phyloP scores from a whole-genome alignment of 192 early-diverging fungal genomes.

The Backusella tuberculispora region DNA sequence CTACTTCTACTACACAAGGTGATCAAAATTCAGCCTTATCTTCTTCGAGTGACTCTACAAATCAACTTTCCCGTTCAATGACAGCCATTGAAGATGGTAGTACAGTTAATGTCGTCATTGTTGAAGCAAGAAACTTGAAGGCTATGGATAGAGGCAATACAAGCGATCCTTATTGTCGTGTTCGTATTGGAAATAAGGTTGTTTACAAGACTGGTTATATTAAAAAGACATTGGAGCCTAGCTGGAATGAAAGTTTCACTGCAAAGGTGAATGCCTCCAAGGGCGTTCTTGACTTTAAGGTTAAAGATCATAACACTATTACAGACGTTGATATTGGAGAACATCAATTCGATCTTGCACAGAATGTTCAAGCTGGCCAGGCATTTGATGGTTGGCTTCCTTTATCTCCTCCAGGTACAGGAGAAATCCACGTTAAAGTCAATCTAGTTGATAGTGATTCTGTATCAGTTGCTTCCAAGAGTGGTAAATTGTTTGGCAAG shows the following conservation, averaged over 20 bases:
- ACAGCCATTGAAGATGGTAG: conserved; percentile 35
- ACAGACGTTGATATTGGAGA: conserved; percentile 68
- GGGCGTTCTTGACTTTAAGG: conserved; percentile 54
- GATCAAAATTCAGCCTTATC: not conserved
- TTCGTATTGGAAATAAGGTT: conserved; percentile 60
- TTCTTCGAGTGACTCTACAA: conserved; percentile 9
- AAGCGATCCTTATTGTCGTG: conserved; percentile 74
- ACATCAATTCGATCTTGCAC: conserved; percentile 57
- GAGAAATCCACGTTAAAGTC: conserved; percentile 40
- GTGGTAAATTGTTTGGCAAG: conserved; percentile 23
- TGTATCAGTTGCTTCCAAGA: conserved; percentile 7
- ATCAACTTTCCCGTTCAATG: conserved; percentile 12
- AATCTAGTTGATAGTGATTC: not conserved
- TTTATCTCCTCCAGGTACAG: conserved; percentile 37
- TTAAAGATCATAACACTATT: conserved; percentile 75
- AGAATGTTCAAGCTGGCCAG: conserved; percentile 42
- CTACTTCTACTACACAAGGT: conserved; percentile 15
- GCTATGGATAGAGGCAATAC: conserved; percentile 55
- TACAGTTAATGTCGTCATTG: conserved; percentile 44
- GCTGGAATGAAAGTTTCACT: conserved; percentile 51
- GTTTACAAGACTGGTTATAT: conserved; percentile 68
- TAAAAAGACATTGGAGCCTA: conserved; percentile 72
- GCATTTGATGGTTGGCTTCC: conserved; percentile 44
- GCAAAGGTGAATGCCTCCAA: conserved; percentile 34
- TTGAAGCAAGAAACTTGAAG: conserved; percentile 52